Conservation (phyloP, 2,329 filamentous ascomycete genomes). For the Fusarium nelsonii region DNA sequence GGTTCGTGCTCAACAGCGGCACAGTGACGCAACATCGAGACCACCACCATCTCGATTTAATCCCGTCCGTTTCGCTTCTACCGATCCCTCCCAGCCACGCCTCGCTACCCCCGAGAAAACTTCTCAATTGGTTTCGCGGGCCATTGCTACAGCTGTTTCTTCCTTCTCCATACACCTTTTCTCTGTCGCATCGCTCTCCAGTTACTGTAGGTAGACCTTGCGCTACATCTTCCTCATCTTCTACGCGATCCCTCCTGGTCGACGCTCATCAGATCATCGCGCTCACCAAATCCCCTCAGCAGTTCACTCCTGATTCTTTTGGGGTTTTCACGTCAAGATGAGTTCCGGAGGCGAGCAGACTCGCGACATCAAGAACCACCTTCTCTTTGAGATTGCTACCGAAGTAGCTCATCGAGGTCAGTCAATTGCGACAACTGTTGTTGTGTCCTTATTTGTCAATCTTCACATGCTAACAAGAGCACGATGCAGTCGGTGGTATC, state of each 20-base stretch:
- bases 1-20: slow-evolving; percentile 43
- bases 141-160: slow-evolving; percentile 45
- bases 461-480: slow-evolving; percentile 30
- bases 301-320: slow-evolving; percentile 18
- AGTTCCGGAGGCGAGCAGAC: slow-evolving; percentile 60
- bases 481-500: slow-evolving; percentile 85
- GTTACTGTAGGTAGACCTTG: slow-evolving; percentile 19
- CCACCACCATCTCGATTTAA: slow-evolving; percentile 44
- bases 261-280: slow-evolving; percentile 41
- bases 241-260: slow-evolving; percentile 28
- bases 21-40: slow-evolving; percentile 48
- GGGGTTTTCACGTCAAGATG: slow-evolving; percentile 54
- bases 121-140: slow-evolving; percentile 44
- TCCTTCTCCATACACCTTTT: slow-evolving; percentile 31
- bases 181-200: slow-evolving; percentile 6
- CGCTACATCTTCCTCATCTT: slow-evolving; percentile 15
- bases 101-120: slow-evolving; percentile 41
- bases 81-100: slow-evolving; percentile 42
- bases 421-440: slow-evolving; percentile 46
- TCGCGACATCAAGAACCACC: slow-evolving; percentile 90
- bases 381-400: slow-evolving; percentile 96
- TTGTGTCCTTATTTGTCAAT: slow-evolving; percentile 7
- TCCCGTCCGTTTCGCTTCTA: slow-evolving; percentile 40
- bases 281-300: slow-evolving; percentile 24
- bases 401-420: slow-evolving; percentile 96